Evolutionary conservation across 306 rosid genomes (phyloP).

Genomic region (Glycine tomentella): DNA sequence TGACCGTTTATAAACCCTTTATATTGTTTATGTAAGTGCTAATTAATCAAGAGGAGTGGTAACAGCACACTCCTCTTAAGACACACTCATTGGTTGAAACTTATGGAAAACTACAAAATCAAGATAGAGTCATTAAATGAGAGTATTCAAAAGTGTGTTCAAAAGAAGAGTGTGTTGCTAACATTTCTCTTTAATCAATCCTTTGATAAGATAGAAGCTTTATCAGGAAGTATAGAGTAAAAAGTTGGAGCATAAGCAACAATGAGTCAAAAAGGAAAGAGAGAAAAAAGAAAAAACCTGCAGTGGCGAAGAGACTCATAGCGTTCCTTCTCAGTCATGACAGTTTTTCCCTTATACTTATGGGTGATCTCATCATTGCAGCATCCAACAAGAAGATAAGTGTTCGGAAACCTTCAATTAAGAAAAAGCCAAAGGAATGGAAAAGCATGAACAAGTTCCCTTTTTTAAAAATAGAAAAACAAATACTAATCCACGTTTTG

Average conservation of each 20-base stretch:
- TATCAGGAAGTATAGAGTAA: background rate
- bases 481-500: background rate
- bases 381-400: slow-evolving; percentile 93
- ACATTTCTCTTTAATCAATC: too few relatives aligned
- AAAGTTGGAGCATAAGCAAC: background rate
- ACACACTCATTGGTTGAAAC: too few relatives aligned
- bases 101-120: too few relatives aligned
- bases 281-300: slow-evolving; percentile 57
- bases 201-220: slow-evolving; percentile 8
- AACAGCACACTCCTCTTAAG: too few relatives aligned
- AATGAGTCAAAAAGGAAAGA: background rate
- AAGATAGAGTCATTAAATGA: too few relatives aligned
- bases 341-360: slow-evolving; percentile 91
- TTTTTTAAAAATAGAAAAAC: background rate
- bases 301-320: slow-evolving; percentile 99
- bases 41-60: too few relatives aligned
- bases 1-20: background rate
- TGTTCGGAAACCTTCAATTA: slow-evolving; percentile 81
- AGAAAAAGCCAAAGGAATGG: slow-evolving; percentile 25
- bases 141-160: too few relatives aligned
- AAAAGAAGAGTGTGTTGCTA: too few relatives aligned
- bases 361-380: slow-evolving; percentile 89
- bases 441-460: slow-evolving; percentile 25
- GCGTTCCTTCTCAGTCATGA: slow-evolving; percentile 87
- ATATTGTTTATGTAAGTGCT: background rate